Evolutionary conservation across 345 rosid species (phyloP), one percentile per base, ranked within the genome.

Genomic region (Gossypium herbaceum): DNA sequence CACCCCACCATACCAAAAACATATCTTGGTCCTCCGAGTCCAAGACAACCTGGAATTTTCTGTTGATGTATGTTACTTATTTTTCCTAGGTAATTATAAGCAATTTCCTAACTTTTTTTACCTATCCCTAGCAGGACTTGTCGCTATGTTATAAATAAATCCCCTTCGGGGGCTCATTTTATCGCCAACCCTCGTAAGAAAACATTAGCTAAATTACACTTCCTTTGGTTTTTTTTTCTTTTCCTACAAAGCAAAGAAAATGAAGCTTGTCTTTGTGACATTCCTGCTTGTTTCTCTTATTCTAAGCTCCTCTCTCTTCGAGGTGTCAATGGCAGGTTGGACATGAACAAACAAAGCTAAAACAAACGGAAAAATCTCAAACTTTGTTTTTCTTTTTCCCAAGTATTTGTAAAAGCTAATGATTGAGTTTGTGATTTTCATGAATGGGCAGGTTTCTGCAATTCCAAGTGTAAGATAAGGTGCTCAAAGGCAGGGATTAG

Each of bases 401-500:
- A 7, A 34, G 17, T 57, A 8, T 45, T 22, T 43, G 16, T 62
- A 20, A 34, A 22, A 58, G 47, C 27, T 64, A 19, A 12, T 25
- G 17, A 27, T 56, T 12, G 17, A 15, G 34, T 25, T 59, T 4
- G 2, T 59, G 41, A 39, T 24, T 59, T 59, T 29, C 39, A 29
- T 29, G 39, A 29, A 29, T 29, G 39, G 17, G 50, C 39, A 86
- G 92, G 71, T 43, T 69, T 82, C 71, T 90, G 91, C 34, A 83
- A 71, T 10, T 79, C 83, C 16, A 88, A 86, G 82, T 95, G 99
- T 78, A 62, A 74, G 19, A 84, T 4, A 52, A 87, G 99, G 82
- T 95, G 99, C 80, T 84, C 90, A 12, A 85, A 83, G 80, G 97
- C 98, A 12, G 87, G 98, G 13, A 19, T 67, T 73, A 67, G 80